Evolutionary conservation across 371 early-diverging fungal species (phyloP).

Genomic region (Dichotomocladium elegans): DNA sequence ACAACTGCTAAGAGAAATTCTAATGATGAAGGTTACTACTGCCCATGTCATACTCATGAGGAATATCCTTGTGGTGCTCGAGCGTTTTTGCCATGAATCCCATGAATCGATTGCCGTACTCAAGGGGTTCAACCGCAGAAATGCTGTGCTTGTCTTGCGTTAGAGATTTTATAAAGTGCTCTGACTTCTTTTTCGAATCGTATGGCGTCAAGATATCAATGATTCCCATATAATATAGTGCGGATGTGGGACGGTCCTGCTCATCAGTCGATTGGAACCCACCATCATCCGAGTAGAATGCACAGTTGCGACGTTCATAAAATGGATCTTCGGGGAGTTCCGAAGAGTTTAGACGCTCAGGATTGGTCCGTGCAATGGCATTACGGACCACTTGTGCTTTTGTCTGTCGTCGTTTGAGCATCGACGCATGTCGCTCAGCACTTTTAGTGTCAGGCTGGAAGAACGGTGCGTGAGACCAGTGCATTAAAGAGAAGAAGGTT

Average conservation of each 20-base stretch:
- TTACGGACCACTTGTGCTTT: constrained; percentile 68
- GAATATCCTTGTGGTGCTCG: constrained; percentile 42
- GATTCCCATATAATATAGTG: constrained; percentile 92
- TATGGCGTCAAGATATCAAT: constrained; percentile 98
- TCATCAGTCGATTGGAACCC: constrained; percentile 86
- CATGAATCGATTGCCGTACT: constrained; percentile 87
- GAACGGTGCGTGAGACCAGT: neutral
- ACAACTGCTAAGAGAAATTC: too few relatives aligned
- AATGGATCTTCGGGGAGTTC: constrained; percentile 47
- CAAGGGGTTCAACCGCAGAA: constrained; percentile 87
- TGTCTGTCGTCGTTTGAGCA: constrained; percentile 54
- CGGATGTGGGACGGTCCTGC: constrained; percentile 57
- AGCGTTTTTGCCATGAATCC: constrained; percentile 72
- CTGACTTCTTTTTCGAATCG: constrained; percentile 83
- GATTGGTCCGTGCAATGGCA: constrained; percentile 71
- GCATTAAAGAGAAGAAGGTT: constrained; percentile 8
- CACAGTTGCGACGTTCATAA: constrained; percentile 60
- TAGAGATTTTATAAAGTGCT: constrained; percentile 85
- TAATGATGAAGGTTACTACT: too few relatives aligned
- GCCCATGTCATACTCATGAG: constrained; percentile 31
- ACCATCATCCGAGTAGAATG: constrained; percentile 90
- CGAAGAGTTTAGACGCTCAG: constrained; percentile 58
- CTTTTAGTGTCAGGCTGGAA: constrained; percentile 49
- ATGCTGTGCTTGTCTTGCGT: constrained; percentile 76
- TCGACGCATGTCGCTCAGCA: constrained; percentile 33